Evolutionary conservation across 805 yeast species (phyloP), one percentile per base, ranked within the genome.

Genomic region (Candida nanaspora): DNA sequence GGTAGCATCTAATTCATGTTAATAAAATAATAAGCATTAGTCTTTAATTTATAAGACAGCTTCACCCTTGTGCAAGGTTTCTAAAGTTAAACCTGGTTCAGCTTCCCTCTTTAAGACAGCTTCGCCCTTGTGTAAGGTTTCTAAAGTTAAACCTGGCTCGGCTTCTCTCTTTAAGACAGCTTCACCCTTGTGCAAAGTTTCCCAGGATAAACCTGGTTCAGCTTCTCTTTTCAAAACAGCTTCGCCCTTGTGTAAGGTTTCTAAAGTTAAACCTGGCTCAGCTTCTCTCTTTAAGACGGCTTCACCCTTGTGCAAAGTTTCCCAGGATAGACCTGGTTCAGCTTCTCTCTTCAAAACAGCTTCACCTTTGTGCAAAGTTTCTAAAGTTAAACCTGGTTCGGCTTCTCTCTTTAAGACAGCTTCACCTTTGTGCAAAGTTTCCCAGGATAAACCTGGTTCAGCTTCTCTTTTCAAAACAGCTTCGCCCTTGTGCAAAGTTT

Each of bases 391-490:
- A 44, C 48, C 33, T 7, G 43, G 39, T 23, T 33, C 36, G 14
- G 36, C 55, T 5, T 47, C 52, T 13, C 56, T 56, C 11, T 52
- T 58, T 11, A 58, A 56, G 11, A 55, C 55, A 35, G 61, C 61
- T 7, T 55, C 62, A 46, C 62, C 52, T 45, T 59, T 59, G 36
- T 43, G 43, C 26, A 53, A 46, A 18, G 47, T 50, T 35, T 42
- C n/a, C n/a, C n/a, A n/a, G n/a, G n/a, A 39, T 18, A 30, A 38
- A 9, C 18, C 34, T 35, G 36, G 20, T 29, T 41, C 42, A 20
- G 53, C 55, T 3, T 47, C 52, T 11, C 56, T 56, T n/a, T 52
- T 58, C 11, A 58, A 56, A 14, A 55, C 55, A 33, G 61, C 61
- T 7, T 55, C 62, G 46, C 62, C 52, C 46, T 59, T 59, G 36